A percentile compares a stretch with the other conserved stretches of the same genome.
These are phyloP conservation scores for Fusarium piperis DNA, from an alignment of 2,329 filamentous ascomycete species.

Conservation along the genomic window DNA sequence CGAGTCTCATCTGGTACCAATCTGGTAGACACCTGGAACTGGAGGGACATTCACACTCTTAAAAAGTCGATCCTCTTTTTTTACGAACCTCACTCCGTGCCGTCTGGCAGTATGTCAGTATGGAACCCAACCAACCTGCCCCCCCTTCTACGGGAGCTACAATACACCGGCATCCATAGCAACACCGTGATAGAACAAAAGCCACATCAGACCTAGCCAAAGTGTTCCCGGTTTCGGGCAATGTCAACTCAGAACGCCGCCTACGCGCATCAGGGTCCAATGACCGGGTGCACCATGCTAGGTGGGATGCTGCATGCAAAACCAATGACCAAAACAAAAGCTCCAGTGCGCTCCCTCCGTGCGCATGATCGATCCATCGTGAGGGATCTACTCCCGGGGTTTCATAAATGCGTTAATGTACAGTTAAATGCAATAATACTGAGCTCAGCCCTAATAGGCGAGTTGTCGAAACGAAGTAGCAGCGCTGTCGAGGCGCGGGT, in stretches of 20 bases:
- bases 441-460: conserved; percentile 13
- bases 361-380: conserved; percentile 32
- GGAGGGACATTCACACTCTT: conserved; percentile 23
- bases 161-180: conserved; percentile 11
- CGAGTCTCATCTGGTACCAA: conserved; percentile 8
- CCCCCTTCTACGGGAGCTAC: conserved; percentile 26
- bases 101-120: conserved; percentile 18
- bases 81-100: conserved; percentile 37
- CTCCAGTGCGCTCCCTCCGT: conserved; percentile 34
- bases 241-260: conserved; percentile 37
- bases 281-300: conserved; percentile 19
- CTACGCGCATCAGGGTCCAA: conserved; percentile 20
- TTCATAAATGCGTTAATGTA: conserved; percentile 44
- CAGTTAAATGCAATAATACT: conserved; percentile 32
- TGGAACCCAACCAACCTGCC: conserved; percentile 12
- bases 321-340: conserved; percentile 32
- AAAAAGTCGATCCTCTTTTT: conserved; percentile 29
- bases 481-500: conserved; percentile 42
- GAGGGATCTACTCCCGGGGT: conserved; percentile 28
- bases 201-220: conserved; percentile 25
- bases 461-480: conserved; percentile 23
- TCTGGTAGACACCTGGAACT: background rate
- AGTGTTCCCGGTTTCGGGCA: background rate
- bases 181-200: conserved; percentile 34
- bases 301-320: conserved; percentile 30